Base-by-base conservation (phyloP, 352 stramenopile species). In the Blastocystis hominis region DNA sequence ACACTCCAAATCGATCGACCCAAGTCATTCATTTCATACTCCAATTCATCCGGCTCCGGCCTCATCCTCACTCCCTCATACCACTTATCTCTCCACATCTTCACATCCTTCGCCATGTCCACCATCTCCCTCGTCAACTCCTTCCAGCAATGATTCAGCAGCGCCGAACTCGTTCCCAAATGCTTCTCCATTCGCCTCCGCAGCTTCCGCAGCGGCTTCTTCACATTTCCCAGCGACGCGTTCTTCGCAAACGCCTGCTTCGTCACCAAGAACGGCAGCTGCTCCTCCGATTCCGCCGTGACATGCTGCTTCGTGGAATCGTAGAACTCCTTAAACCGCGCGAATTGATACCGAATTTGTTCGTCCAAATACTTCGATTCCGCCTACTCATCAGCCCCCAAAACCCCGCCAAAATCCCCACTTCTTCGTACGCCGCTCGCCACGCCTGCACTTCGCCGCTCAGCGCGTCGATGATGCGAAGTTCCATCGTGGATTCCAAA, bases 21-120 rank as follows among this genome's bases (percentile, higher is more conserved):
- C 70, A 80, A 62, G 9, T 80, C n/a, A 62, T 64, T 80, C 70
- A 80, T 80, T 46, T 80, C 70, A 64, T 66, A 80, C 20, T 80
- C 9, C 70, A 80, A 80, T 34, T 80, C 70, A n/a, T 80, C 70
- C 44, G 70, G 42, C 36, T 24, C 30, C 6, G 70, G 70, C 62
- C 20, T 80, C 9, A 80, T 64, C 55, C 6, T 40, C 24, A 80
- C 15, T 34, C 70, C 70, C 3, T 54, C 70, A 64, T 80, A 80
- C 15, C 70, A 20, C 9, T 80, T 30, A 6, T 46, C 2, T 20
- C 3, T 46, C 70, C 70, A 80, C 34, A 30, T 46, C 44, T 80
- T 46, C 70, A 80, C 70, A 15, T 80, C 70, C 44, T 40, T 61
- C 55, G 38, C 38, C 70, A 80, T 80, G 4, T 46, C 24, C 55